Base-by-base conservation (phyloP, 345 rosid genomes). In the Mercurialis annua region DNA sequence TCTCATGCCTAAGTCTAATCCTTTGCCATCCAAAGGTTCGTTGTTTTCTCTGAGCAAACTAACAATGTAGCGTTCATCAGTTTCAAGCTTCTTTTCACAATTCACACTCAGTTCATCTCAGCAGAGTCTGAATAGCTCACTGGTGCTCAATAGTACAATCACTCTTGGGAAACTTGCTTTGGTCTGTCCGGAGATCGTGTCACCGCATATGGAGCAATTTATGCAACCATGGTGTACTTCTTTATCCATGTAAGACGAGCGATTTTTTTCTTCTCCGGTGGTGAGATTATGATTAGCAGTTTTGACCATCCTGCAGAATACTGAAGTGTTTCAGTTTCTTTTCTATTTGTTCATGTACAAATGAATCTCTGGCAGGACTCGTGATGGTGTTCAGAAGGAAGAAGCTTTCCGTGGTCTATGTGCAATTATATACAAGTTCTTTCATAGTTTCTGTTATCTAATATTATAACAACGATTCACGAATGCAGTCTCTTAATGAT, bases 121-220 rank as follows among this genome's bases (percentile, higher is more conserved):
- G 64, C 89, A 91, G 99, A 89, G 67, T 76, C 81, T 91, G 38
- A 86, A 94, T 71, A 91, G 87, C 66, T 86, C 98, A 49, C 86
- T 94, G 55, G 72, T 91, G 57, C 96, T 91, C 72, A 94, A 94
- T 82, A 88, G 95, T 80, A 96, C 99, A 53, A 94, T 94, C 57
- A 91, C 99, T 26, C 90, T 94, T 24, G 99, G 99, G 62, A 86
- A 97, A 80, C 84, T 94, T 70, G 91, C 97, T 30, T 94, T 95
- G 99, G 92, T 88, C 74, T 90, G 96, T 76, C 97, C 99, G 30
- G 97, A 94, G 76, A 76, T 94, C 16, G 92, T 94, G 18, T 80
- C 98, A 29, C 98, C 97, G 2, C 96, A 87, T 68, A 86, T 91
- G 92, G 98, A 94, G 84, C 99, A 91, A 75, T 94, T 94, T 79